Evolutionary conservation across 2,329 filamentous ascomycete genomes (phyloP).

Genomic region (Teratosphaeria destructans): DNA sequence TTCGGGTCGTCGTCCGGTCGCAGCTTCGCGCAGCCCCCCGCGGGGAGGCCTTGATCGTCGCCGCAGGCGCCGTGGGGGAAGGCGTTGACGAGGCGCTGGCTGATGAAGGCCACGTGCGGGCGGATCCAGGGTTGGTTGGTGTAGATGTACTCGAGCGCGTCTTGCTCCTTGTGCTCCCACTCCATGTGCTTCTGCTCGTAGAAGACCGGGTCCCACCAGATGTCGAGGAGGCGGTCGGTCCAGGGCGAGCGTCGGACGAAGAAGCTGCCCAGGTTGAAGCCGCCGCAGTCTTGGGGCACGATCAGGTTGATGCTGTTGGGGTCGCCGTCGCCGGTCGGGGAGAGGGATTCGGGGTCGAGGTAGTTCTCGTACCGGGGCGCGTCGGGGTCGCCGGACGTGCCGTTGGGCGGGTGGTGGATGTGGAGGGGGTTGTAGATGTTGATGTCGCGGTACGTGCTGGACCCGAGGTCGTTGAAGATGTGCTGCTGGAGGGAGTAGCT

Average conservation of each 20-base stretch:
- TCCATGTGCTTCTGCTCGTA: slow-evolving; percentile 99
- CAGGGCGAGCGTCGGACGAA: slow-evolving; percentile 77
- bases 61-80: slow-evolving; percentile 86
- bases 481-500: slow-evolving; percentile 80
- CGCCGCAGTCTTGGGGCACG: slow-evolving; percentile 84
- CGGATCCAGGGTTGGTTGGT: slow-evolving; percentile 85
- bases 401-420: slow-evolving; percentile 69
- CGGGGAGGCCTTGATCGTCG: slow-evolving; percentile 59
- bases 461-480: slow-evolving; percentile 70
- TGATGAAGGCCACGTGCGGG: slow-evolving; percentile 76
- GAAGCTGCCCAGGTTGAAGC: slow-evolving; percentile 95
- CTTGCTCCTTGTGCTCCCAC: slow-evolving; percentile 98
- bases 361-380: slow-evolving; percentile 43
- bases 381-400: slow-evolving; percentile 19
- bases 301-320: slow-evolving; percentile 74
- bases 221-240: slow-evolving; percentile 82
- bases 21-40: slow-evolving; percentile 25
- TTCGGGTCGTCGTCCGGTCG: slow-evolving; percentile 1
- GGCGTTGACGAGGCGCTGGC: slow-evolving; percentile 86
- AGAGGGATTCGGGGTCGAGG: slow-evolving; percentile 65
- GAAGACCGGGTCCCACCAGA: slow-evolving; percentile 97
- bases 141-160: slow-evolving; percentile 88
- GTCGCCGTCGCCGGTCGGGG: slow-evolving; percentile 65
- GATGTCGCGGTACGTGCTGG: slow-evolving; percentile 83
- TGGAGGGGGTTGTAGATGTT: slow-evolving; percentile 93